These are phyloP conservation scores for Tetraselmis striata DNA, from an alignment of 139 green algal genomes.

Conservation along the genomic window DNA sequence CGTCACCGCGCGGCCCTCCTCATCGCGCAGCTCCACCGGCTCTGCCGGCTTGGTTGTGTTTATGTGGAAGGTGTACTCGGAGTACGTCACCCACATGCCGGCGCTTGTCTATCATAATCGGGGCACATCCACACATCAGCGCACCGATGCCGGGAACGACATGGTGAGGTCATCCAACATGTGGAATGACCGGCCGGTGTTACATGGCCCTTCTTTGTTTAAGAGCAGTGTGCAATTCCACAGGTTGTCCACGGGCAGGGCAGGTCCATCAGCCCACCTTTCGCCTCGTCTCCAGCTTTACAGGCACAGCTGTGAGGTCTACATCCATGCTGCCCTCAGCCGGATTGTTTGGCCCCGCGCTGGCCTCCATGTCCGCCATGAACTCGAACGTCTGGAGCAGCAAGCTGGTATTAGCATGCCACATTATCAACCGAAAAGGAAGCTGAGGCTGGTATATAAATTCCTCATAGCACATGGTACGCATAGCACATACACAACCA, in stretches of 20 bases:
- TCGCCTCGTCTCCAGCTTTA: not conserved
- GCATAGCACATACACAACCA: too few species aligned
- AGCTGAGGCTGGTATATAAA: too few species aligned
- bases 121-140: too few species aligned
- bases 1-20: not conserved
- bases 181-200: too few species aligned
- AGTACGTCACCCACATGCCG: constrained; percentile 23
- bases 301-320: not conserved
- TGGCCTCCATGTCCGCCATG: constrained; percentile 28
- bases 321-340: not conserved
- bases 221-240: too few species aligned
- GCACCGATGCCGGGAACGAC: too few species aligned
- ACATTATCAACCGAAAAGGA: not conserved
- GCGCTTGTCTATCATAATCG: constrained; percentile 14
- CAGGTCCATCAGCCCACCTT: too few species aligned
- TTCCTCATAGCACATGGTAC: too few species aligned
- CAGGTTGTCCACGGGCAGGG: too few species aligned
- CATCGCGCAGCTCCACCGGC: constrained; percentile 14
- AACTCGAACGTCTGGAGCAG: constrained; percentile 24
- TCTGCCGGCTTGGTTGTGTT: constrained; percentile 23
- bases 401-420: not conserved
- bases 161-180: too few species aligned
- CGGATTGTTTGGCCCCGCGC: not conserved
- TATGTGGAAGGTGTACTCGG: constrained; percentile 21
- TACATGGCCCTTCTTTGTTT: too few species aligned